These are phyloP conservation scores for Rhynchosporium secalis DNA, from an alignment of 2,329 filamentous ascomycete genomes.

Conservation along the genomic window DNA sequence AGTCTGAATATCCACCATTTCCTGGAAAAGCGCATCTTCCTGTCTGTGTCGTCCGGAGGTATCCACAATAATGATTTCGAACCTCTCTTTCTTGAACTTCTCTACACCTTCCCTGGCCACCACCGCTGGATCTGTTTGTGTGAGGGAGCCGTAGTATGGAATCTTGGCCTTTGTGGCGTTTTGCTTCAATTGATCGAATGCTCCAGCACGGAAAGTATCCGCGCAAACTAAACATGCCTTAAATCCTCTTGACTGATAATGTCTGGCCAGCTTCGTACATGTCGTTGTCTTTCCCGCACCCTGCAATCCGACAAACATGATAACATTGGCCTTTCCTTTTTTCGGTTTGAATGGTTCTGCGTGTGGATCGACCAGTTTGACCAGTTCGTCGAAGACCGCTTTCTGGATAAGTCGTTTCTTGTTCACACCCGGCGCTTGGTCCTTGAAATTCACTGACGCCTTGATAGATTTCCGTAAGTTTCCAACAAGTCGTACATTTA, in stretches of 20 bases:
- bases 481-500: conserved; percentile 92
- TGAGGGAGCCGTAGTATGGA: conserved; percentile 95
- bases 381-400: conserved; percentile 94
- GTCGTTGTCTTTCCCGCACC: conserved; percentile 98
- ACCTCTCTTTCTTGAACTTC: conserved; percentile 98
- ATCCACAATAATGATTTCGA: conserved; percentile 98
- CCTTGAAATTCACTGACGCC: conserved; percentile 88
- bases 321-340: conserved; percentile 93
- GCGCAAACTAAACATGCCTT: conserved; percentile 93
- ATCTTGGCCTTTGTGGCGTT: conserved; percentile 99
- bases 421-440: conserved; percentile 86
- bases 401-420: conserved; percentile 99
- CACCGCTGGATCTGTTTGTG: conserved; percentile 90
- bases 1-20: conserved; percentile 95
- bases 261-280: conserved; percentile 92
- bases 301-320: conserved; percentile 99
- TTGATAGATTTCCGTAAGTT: conserved; percentile 92
- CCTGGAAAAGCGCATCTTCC: conserved; percentile 90
- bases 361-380: conserved; percentile 93
- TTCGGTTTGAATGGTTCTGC: conserved; percentile 94
- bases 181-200: conserved; percentile 97
- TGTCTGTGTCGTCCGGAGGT: conserved; percentile 94
- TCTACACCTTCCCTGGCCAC: conserved; percentile 96
- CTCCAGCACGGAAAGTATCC: conserved; percentile 96
- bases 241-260: conserved; percentile 93